Percentiles rank a stretch among this genome's conserved stretches.
phyloP scores from a whole-genome alignment of 768 basidiomycete species.

The Hortiboletus campestris region DNA sequence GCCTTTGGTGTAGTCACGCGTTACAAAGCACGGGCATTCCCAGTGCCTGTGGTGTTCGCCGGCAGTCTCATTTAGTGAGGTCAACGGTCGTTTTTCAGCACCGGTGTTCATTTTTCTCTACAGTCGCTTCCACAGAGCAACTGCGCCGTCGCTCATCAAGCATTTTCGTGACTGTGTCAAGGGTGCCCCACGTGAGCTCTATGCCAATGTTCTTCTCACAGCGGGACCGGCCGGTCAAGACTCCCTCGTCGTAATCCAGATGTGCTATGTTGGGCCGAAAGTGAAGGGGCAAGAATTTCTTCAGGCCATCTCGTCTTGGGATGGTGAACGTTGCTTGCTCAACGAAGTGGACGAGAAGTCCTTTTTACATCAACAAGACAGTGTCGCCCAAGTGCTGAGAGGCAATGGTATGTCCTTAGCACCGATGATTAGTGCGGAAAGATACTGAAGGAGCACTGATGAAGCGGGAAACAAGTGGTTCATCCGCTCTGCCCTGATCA shows the following conservation, averaged over 20 bases:
- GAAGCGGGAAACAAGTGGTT: constrained; percentile 85
- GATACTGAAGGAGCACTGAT: neutral
- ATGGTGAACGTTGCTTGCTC: constrained; percentile 79
- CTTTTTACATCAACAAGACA: constrained; percentile 88
- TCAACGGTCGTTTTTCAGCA: neutral
- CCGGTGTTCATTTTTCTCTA: constrained; percentile 5
- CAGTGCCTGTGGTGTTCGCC: constrained; percentile 87
- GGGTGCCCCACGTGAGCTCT: constrained; percentile 80
- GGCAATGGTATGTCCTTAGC: constrained; percentile 59
- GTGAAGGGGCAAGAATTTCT: constrained; percentile 75
- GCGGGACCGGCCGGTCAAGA: constrained; percentile 84
- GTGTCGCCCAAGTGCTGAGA: constrained; percentile 84
- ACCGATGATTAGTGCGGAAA: neutral
- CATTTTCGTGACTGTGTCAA: constrained; percentile 95
- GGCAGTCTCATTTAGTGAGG: constrained; percentile 90
- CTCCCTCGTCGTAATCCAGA: constrained; percentile 86
- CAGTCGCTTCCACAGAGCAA: constrained; percentile 86
- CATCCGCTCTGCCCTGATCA: constrained; percentile 82
- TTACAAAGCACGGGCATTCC: constrained; percentile 88
- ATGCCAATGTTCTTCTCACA: constrained; percentile 87
- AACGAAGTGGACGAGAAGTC: constrained; percentile 91
- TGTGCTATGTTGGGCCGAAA: constrained; percentile 81
- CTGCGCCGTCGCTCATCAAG: constrained; percentile 82
- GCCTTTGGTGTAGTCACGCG: constrained; percentile 82
- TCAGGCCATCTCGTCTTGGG: constrained; percentile 85